These are phyloP conservation scores for Sclerotinia trifoliorum DNA, from an alignment of 2,329 filamentous ascomycete genomes.

Conservation along the genomic window DNA sequence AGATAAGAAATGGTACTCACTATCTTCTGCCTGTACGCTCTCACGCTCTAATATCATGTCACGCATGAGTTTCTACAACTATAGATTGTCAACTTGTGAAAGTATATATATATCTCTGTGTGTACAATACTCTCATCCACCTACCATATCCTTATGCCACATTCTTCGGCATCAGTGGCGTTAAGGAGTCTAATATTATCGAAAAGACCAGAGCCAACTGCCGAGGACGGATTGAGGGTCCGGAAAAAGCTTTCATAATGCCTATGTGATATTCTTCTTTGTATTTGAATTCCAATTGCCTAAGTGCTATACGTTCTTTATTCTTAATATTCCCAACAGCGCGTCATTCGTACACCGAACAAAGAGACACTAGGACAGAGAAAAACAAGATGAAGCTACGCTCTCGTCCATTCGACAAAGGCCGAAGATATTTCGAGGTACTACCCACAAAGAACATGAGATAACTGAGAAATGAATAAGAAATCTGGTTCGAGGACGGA, in stretches of 20 bases:
- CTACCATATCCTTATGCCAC: background rate
- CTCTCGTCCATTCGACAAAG: background rate
- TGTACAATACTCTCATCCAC: background rate
- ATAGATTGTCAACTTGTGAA: background rate
- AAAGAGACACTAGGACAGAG: background rate
- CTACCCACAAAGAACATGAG: background rate
- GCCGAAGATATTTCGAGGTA: background rate
- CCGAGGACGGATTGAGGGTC: background rate
- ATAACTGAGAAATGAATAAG: background rate
- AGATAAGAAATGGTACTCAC: too few species aligned
- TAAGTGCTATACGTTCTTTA: background rate
- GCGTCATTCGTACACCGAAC: background rate
- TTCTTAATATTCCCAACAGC: background rate
- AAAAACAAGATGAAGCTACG: background rate
- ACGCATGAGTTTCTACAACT: too few species aligned
- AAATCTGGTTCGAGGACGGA: background rate
- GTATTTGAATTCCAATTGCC: background rate
- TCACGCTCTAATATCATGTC: too few species aligned
- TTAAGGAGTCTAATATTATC: background rate
- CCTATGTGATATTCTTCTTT: background rate
- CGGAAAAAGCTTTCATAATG: background rate
- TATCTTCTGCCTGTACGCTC: too few species aligned
- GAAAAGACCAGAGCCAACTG: background rate
- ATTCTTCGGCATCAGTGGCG: background rate
- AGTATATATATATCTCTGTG: accelerated